Conservation (phyloP, 176 grass and related monocot genomes). For the Elaeis guineensis region DNA sequence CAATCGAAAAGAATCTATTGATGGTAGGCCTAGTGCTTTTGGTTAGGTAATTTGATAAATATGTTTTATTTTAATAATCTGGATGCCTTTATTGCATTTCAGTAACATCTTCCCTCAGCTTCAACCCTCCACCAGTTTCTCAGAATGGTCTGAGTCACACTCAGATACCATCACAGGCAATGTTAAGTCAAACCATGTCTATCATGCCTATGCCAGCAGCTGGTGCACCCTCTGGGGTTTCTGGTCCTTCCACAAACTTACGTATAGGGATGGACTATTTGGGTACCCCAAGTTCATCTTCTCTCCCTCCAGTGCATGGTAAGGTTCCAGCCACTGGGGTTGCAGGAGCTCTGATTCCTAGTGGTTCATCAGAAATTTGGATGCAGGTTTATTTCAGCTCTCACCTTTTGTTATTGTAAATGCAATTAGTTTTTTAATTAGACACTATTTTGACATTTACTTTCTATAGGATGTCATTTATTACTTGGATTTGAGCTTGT, state of each 20-base stretch:
- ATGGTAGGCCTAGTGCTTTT: constrained; percentile 30
- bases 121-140: constrained; percentile 25
- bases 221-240: constrained; percentile 24
- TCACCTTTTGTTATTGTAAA: background rate
- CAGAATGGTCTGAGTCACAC: constrained; percentile 50
- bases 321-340: constrained; percentile 38
- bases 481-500: too few relatives aligned
- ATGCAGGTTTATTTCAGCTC: constrained; percentile 49
- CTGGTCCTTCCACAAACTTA: constrained; percentile 64
- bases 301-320: constrained; percentile 30
- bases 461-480: too few relatives aligned
- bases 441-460: too few relatives aligned
- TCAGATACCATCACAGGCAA: constrained; percentile 36
- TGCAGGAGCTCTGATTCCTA: constrained; percentile 36
- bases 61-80: too few relatives aligned
- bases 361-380: constrained; percentile 50
- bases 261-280: constrained; percentile 91
- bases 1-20: constrained; percentile 50
- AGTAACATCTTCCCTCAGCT: constrained; percentile 23
- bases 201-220: constrained; percentile 52
- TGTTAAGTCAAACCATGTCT: constrained; percentile 39
- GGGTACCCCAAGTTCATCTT: constrained; percentile 38
- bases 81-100: constrained; percentile 1
- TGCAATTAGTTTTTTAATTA: too few relatives aligned
- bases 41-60: too few relatives aligned